Base-by-base conservation (phyloP, 2,329 filamentous ascomycete genomes). In the Verticillium nonalfalfae region DNA sequence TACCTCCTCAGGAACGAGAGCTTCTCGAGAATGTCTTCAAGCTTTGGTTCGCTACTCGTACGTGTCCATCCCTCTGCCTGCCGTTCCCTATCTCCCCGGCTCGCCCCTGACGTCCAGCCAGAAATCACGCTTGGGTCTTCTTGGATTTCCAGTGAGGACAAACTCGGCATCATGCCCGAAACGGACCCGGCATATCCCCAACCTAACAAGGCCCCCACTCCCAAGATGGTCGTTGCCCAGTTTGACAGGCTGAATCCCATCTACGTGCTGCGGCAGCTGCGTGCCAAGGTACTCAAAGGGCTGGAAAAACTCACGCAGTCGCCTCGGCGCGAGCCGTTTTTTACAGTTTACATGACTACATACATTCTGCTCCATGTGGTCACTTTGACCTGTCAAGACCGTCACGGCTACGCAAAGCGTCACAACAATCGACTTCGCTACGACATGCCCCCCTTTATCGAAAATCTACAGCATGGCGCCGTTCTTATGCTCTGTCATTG, bases 41-140 rank as follows among this genome's bases (percentile, higher is more conserved):
- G 4, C 65, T 83, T 1, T 81, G 79, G 78, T 79, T 81, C 64
- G 77, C 76, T 3, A 76, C 76, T 13, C 72, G 81, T 83, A 66
- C 67, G 80, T 74, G 31, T 26, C 40, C 59, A 59, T 11, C 36
- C 40, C 54, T 5, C 33, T 2, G 26, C 11, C 26, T 34, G 13
- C 38, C 13, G 35, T 14, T 13, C 54, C 7, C 26, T 59, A 33
- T 58, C 45, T 1, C 2, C 4, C 6, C 45, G 26, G 7, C 26
- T 31, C 26, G 26, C 9, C 10, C 2, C 34, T 56, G 35, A n/a
- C 40, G 9, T 57, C n/a, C 9, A 65, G 18, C 18, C 39, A 26
- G 9, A 15, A 3, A 77, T 80, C 58, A 78, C 78, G 0, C 74
- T 76, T 0, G 79, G 79, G 0, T 80, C 78, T 0, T 74, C 76